Evolutionary conservation across 768 basidiomycete species (phyloP).

Genomic region (Phanerodontia chrysosporium): DNA sequence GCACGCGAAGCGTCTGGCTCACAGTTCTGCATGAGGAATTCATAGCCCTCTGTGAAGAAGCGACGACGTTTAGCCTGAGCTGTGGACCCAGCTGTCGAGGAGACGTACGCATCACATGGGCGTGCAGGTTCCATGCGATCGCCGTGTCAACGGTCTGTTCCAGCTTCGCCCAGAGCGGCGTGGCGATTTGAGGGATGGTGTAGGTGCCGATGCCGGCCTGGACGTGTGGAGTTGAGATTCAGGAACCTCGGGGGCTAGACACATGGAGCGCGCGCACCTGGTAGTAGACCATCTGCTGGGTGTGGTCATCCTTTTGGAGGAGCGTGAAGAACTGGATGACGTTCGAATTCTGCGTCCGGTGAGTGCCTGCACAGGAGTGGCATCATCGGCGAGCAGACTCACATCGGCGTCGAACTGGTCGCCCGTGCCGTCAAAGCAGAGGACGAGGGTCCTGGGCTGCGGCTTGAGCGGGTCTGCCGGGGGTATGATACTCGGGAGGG

Average conservation of each 20-base stretch:
- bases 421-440: conserved; percentile 67
- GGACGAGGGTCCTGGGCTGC: conserved; percentile 40
- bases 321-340: conserved; percentile 46
- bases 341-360: conserved; percentile 29
- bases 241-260: not conserved
- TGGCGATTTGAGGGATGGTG: conserved; percentile 39
- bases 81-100: too few species aligned
- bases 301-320: conserved; percentile 44
- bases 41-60: conserved; percentile 42
- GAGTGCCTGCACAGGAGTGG: not conserved
- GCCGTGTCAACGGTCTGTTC: conserved; percentile 42
- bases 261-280: conserved; percentile 36
- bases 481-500: not conserved
- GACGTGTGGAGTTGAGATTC: not conserved
- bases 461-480: not conserved
- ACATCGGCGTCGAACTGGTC: conserved; percentile 69
- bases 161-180: conserved; percentile 38
- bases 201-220: conserved; percentile 56
- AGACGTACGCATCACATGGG: conserved; percentile 41
- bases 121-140: conserved; percentile 45
- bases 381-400: conserved; percentile 14
- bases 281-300: conserved; percentile 52
- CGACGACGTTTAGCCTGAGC: not conserved
- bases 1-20: conserved; percentile 6
- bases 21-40: conserved; percentile 61